Evolutionary conservation across 2,329 filamentous ascomycete genomes (phyloP), one percentile per base, ranked within the genome.

Genomic region (Fusarium heterosporum): DNA sequence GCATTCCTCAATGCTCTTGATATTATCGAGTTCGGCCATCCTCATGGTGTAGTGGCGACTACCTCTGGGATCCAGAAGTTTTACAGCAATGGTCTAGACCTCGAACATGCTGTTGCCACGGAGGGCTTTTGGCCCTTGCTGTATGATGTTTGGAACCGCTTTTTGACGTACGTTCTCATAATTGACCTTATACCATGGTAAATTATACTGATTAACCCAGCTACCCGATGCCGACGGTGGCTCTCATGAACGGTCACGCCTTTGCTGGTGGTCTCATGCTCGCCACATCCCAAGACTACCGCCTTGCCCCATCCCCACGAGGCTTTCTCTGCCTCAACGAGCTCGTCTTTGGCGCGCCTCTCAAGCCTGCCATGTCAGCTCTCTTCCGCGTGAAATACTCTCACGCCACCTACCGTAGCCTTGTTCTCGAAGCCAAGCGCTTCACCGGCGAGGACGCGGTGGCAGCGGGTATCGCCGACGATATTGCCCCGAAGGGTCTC

Each of bases 321-420:
- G 93, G 92, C n/a, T 94, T 88, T 78, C 77, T 92, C 38, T 95
- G 92, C 78, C 80, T 96, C 69, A 95, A 95, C 77, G 92, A 96
- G 80, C 83, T 96, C 14, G 89, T 93, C 68, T 90, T 96, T 64
- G 92, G 92, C 50, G 89, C 90, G 2, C 87, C 90, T n/a, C 84
- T 96, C 34, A 86, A 89, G 68, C 84, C 91, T 4, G 84, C 91
- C 60, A 93, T 96, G 91, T 86, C 85, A 53, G 82, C 83, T 47
- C 86, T 96, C 66, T 95, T 96, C 81, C 84, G 91, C 14, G 80
- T 89, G 70, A 96, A 95, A 78, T 76, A 90, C 4, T 71, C 83
- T 0, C 76, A 83, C 10, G 77, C 83, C 2, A 82, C 84, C 0
- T 91, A 89, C 75, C 84, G 90, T 34, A 80, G 81, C 40, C 79